Percentiles rank a stretch among this genome's conserved stretches.
These are phyloP conservation scores for Zalerion maritima DNA, from an alignment of 495 filamentous ascomycete genomes.

Conservation along the genomic window DNA sequence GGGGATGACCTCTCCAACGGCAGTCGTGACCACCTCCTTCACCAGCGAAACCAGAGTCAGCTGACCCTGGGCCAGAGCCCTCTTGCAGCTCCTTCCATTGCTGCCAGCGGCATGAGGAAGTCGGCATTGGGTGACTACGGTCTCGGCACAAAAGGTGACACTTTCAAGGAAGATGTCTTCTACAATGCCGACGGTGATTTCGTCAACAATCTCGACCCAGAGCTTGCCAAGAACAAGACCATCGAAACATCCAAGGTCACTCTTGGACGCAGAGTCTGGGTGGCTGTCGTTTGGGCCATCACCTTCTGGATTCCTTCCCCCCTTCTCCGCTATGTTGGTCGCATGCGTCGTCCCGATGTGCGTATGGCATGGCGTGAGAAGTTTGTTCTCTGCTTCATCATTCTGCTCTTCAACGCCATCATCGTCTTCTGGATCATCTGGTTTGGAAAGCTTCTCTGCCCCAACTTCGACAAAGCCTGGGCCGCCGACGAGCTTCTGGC, in stretches of 20 bases:
- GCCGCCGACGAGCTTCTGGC: conserved; percentile 50
- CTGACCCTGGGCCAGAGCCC: conserved; percentile 42
- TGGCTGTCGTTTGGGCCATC: conserved; percentile 62
- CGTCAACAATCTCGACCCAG: conserved; percentile 48
- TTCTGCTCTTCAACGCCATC: conserved; percentile 65
- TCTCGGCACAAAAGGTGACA: conserved; percentile 72
- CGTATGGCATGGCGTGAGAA: conserved; percentile 97
- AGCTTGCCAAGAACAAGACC: conserved; percentile 58
- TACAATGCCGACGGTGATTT: conserved; percentile 48
- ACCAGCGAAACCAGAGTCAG: conserved; percentile 41
- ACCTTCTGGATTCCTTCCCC: conserved; percentile 96
- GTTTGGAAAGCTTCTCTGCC: conserved; percentile 75
- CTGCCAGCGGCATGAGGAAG: conserved; percentile 55
- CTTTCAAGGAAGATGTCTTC: conserved; percentile 53
- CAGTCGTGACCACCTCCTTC: conserved; percentile 57
- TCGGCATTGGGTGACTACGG: conserved; percentile 66
- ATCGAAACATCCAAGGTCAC: conserved; percentile 57
- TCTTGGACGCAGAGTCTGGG: conserved; percentile 56
- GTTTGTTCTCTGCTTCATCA: conserved; percentile 64
- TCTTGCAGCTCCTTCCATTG: conserved; percentile 51
- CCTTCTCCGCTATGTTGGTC: conserved; percentile 59
- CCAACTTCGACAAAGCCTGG: conserved; percentile 87
- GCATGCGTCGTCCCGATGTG: conserved; percentile 95
- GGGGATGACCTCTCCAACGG: conserved; percentile 47
- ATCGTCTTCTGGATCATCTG: conserved; percentile 88